These are phyloP conservation scores for Malus asiatica DNA, from an alignment of 306 rosid genomes.

Conservation along the genomic window DNA sequence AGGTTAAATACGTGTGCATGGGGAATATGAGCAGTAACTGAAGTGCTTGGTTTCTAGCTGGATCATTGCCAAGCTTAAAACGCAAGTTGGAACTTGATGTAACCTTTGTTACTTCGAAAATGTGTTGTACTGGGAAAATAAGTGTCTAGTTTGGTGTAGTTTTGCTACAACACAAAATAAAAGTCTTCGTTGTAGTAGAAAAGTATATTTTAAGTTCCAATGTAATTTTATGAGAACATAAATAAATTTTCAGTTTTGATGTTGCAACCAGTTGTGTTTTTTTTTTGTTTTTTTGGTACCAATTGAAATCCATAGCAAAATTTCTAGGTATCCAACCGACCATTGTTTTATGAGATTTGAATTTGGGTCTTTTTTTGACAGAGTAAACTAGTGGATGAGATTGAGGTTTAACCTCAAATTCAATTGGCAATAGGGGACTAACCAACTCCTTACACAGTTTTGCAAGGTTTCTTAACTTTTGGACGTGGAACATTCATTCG, in stretches of 20 bases:
- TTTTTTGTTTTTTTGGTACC: not conserved
- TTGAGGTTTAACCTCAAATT: not conserved
- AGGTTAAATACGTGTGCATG: slow-evolving; percentile 85
- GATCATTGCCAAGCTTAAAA: slow-evolving; percentile 10
- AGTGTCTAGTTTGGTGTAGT: not conserved
- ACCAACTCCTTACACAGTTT: not conserved
- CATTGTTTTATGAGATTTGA: not conserved
- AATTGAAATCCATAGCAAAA: not conserved
- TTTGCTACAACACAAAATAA: not conserved
- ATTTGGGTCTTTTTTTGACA: not conserved
- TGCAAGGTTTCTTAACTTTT: not conserved
- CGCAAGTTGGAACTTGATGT: slow-evolving; percentile 4
- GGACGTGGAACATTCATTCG: not conserved
- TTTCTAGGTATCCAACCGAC: not conserved
- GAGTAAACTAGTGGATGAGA: not conserved
- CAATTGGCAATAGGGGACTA: not conserved
- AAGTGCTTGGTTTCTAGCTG: slow-evolving; percentile 18
- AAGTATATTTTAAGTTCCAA: not conserved
- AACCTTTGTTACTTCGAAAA: not conserved
- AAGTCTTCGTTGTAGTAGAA: not conserved
- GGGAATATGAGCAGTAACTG: slow-evolving; percentile 70
- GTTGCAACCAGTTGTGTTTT: not conserved
- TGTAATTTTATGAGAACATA: not conserved
- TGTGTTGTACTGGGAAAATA: not conserved
- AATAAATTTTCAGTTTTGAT: not conserved